Percentiles rank a stretch among this genome's conserved stretches.
These are phyloP conservation scores for Colletotrichum tamarilloi DNA, from an alignment of 2,329 filamentous ascomycete genomes.

Conservation along the genomic window DNA sequence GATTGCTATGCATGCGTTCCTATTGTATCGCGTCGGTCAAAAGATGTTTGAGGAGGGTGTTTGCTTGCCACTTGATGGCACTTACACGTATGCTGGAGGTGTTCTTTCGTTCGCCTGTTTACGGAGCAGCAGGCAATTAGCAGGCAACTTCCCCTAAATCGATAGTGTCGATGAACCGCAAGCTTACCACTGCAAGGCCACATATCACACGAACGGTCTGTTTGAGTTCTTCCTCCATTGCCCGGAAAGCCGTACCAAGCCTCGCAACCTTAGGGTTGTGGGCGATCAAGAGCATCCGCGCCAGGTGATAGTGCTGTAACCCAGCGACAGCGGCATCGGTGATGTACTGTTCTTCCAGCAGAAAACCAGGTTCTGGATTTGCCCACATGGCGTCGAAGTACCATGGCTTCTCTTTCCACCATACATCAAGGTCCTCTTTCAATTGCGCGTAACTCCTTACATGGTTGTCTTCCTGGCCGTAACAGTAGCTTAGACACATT, in stretches of 20 bases:
- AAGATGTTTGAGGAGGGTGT: background rate
- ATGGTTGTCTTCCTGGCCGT: constrained; percentile 42
- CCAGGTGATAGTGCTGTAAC: constrained; percentile 42
- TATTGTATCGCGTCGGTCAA: constrained; percentile 6
- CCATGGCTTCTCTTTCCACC: constrained; percentile 45
- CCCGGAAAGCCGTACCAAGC: constrained; percentile 39
- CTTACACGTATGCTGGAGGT: constrained; percentile 29
- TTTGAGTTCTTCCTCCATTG: constrained; percentile 43
- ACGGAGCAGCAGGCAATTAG: background rate
- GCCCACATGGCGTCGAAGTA: constrained; percentile 38
- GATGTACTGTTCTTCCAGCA: constrained; percentile 41
- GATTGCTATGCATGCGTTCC: constrained; percentile 43
- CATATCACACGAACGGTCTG: constrained; percentile 42
- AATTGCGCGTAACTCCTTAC: constrained; percentile 38
- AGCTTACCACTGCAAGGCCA: constrained; percentile 42
- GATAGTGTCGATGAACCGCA: too few relatives aligned
- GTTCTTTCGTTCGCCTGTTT: constrained; percentile 24
- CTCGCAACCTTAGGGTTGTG: constrained; percentile 43
- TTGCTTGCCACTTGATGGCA: background rate
- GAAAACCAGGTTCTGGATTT: constrained; percentile 32
- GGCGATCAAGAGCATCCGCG: constrained; percentile 42
- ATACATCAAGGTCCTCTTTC: constrained; percentile 40
- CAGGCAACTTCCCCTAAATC: too few relatives aligned
- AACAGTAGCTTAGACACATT: constrained; percentile 43
- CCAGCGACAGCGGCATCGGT: constrained; percentile 44